These are phyloP conservation scores for Omphalea diandra DNA, from an alignment of 441 rosid genomes.

Conservation along the genomic window DNA sequence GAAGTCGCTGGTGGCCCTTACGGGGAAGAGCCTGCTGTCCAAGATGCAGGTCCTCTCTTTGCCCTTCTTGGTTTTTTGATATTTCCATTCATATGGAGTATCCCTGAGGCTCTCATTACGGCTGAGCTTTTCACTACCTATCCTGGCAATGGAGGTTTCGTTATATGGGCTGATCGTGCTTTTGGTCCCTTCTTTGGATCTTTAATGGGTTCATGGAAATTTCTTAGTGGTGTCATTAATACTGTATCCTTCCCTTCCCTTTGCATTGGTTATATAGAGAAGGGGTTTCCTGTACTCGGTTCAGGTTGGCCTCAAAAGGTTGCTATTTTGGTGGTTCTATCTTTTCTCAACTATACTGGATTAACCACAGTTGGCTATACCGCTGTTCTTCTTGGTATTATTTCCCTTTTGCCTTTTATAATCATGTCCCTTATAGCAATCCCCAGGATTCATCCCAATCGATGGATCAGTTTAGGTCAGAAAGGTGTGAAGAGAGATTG, in stretches of 20 bases:
- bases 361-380: constrained; percentile 62
- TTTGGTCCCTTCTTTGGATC: constrained; percentile 79
- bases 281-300: constrained; percentile 44
- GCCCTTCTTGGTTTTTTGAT: constrained; percentile 58
- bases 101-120: constrained; percentile 58
- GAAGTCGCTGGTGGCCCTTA: constrained; percentile 91
- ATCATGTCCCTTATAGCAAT: constrained; percentile 56
- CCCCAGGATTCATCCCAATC: constrained; percentile 61
- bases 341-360: constrained; percentile 66
- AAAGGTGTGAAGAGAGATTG: constrained; percentile 63
- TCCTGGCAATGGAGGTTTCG: constrained; percentile 84
- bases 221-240: constrained; percentile 74
- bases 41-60: constrained; percentile 70
- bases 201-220: constrained; percentile 81
- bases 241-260: constrained; percentile 72
- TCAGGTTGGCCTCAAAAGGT: constrained; percentile 58
- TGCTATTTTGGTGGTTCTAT: constrained; percentile 40
- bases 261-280: constrained; percentile 59
- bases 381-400: constrained; percentile 53
- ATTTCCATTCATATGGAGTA: constrained; percentile 62
- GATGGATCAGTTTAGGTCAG: constrained; percentile 65
- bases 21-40: constrained; percentile 68
- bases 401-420: constrained; percentile 67
- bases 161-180: constrained; percentile 78
- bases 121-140: constrained; percentile 75